Percentiles rank a stretch among this genome's conserved stretches.
Evolutionary conservation across 2,329 filamentous ascomycete genomes (phyloP).

Genomic region (Colletotrichum horii): DNA sequence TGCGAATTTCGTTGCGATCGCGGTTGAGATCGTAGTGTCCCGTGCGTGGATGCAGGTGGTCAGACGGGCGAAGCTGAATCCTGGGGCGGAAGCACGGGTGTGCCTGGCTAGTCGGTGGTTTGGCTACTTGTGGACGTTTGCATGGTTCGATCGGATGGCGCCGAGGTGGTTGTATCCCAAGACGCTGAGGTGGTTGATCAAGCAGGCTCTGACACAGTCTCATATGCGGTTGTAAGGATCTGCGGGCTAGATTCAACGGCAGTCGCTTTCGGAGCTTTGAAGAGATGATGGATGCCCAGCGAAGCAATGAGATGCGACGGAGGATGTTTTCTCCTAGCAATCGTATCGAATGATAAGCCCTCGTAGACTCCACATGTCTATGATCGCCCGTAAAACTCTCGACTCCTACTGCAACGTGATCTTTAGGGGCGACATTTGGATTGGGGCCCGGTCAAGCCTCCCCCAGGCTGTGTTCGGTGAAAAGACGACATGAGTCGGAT

Average conservation of each 20-base stretch:
- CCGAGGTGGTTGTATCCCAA: conserved; percentile 4
- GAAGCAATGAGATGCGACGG: neutral
- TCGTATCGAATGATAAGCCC: no score
- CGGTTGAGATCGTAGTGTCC: neutral
- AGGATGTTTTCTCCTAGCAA: neutral
- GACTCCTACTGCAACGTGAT: no score
- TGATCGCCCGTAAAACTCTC: no score
- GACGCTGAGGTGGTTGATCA: neutral
- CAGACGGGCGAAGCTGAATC: neutral
- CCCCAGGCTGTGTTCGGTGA: no score
- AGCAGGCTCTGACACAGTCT: neutral
- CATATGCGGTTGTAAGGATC: neutral
- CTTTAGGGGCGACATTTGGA: no score
- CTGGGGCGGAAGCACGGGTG: neutral
- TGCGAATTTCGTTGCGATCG: neutral
- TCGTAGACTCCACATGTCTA: no score
- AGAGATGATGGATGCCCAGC: neutral
- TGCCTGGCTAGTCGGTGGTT: neutral
- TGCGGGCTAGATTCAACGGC: neutral
- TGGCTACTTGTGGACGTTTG: neutral
- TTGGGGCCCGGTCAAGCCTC: no score
- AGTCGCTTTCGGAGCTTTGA: neutral
- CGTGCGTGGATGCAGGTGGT: neutral
- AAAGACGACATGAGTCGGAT: rapidly evolving
- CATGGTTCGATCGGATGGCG: neutral